Base-by-base conservation (phyloP, 2,329 filamentous ascomycete species). In the Trichoderma guizhouense region DNA sequence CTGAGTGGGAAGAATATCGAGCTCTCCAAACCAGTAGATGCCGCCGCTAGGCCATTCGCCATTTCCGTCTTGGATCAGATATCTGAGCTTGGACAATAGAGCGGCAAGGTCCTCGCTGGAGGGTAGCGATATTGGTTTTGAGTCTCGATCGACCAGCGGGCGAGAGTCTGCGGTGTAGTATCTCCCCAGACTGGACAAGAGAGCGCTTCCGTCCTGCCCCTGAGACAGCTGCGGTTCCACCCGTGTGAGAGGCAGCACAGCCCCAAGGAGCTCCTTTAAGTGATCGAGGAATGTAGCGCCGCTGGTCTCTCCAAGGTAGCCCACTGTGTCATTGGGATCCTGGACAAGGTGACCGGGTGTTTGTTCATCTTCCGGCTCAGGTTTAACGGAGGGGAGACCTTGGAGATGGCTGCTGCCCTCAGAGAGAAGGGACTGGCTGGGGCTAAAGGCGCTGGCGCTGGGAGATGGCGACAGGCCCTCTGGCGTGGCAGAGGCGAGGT, bases 261-360 rank as follows among this genome's bases (percentile, higher is more conserved):
- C 82, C 51, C 77, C 77, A 78, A 87, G 84, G 72, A 86, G 83
- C 65, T 82, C 81, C 73, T 86, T 86, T 55, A 87, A 76, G 21
- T 83, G 79, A 71, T 87, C 85, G 6, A 87, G 81, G 68, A 87
- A 87, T 1, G 83, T 85, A 12, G 84, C 84, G 18, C 84, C 85
- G 26, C 85, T 86, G 8, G 85, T 86, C 75, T 84, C 83, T 51
- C 86, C 86, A 3, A 85, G 81, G 74, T 84, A 87, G 14, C 84
- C 82, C 1, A 81, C 77, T 28, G 81, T 83, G 28, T 84, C 84
- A 58, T 83, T 81, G 3, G 78, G 77, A 72, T 87, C 85, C 30
- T 82, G 79, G 7, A 87, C 80, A 21, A 85, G 76, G 24, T 82
- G 80, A 8, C 84, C 84, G 7, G 70, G 65, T 6, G 66, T 68